Evolutionary conservation across 495 filamentous ascomycete genomes (phyloP).

Genomic region (Usnea hakonensis): DNA sequence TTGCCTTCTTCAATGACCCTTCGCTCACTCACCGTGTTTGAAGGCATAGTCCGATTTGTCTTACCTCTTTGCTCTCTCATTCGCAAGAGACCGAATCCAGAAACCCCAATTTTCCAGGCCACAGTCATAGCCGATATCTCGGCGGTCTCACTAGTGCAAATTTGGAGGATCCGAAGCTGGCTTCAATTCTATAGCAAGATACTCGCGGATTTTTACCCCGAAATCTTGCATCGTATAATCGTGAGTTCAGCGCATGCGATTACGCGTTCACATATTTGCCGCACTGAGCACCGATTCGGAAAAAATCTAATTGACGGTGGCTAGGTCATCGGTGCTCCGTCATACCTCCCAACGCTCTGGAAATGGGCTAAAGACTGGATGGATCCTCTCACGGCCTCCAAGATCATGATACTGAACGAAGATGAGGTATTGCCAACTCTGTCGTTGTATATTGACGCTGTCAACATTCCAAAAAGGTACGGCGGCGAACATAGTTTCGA

Average conservation of each 20-base stretch:
- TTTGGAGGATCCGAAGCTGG: slow-evolving; percentile 25
- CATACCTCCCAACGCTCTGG: slow-evolving; percentile 10
- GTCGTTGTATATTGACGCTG: neutral
- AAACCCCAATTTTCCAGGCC: slow-evolving; percentile 19
- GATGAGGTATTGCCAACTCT: slow-evolving; percentile 1
- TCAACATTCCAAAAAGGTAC: neutral
- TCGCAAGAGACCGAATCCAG: slow-evolving; percentile 13
- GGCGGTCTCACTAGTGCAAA: slow-evolving; percentile 25
- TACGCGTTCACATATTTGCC: neutral
- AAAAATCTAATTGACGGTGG: neutral
- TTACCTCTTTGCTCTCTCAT: slow-evolving; percentile 31
- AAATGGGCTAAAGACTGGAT: slow-evolving; percentile 7
- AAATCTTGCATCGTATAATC: neutral
- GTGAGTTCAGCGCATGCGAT: neutral
- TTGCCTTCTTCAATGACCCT: slow-evolving; percentile 22
- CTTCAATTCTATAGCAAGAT: neutral
- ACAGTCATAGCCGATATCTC: slow-evolving; percentile 29
- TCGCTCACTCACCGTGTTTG: slow-evolving; percentile 24
- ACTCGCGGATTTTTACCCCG: slow-evolving; percentile 3
- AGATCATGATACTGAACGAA: neutral
- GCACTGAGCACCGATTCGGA: neutral
- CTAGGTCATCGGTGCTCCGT: slow-evolving; percentile 2
- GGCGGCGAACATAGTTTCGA: slow-evolving; percentile 1
- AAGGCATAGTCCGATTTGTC: slow-evolving; percentile 27
- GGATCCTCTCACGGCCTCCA: slow-evolving; percentile 7